phyloP scores from a whole-genome alignment of 495 filamentous ascomycete genomes.

The Monascus purpureus region DNA sequence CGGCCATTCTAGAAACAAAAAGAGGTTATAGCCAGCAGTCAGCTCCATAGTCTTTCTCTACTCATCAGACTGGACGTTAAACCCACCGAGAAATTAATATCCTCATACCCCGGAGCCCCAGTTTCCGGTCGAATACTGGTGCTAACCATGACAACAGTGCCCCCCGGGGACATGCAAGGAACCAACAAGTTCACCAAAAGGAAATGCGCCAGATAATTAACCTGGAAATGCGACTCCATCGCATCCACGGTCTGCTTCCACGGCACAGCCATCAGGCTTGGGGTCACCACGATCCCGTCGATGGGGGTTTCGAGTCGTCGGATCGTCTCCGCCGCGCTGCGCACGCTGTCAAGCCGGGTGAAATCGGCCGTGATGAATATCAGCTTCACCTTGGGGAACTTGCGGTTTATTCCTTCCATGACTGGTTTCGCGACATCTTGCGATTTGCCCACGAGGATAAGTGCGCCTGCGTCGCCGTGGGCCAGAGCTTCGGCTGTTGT shows the following conservation, averaged over 20 bases:
- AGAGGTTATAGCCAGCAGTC: no score
- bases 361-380: slow-evolving; percentile 10
- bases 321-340: slow-evolving; percentile 6
- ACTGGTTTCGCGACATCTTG: slow-evolving; percentile 21
- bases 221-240: slow-evolving; percentile 13
- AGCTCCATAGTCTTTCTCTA: not conserved
- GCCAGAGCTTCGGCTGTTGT: slow-evolving; percentile 10
- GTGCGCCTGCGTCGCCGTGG: slow-evolving; percentile 19
- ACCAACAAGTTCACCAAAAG: slow-evolving; percentile 9
- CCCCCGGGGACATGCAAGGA: slow-evolving; percentile 2
- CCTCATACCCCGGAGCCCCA: slow-evolving; percentile 8
- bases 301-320: slow-evolving; percentile 7
- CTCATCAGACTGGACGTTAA: not conserved
- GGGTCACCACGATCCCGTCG: slow-evolving; percentile 12
- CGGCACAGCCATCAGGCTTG: slow-evolving; percentile 7
- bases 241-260: slow-evolving; percentile 10
- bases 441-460: slow-evolving; percentile 31
- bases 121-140: slow-evolving; percentile 11
- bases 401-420: slow-evolving; percentile 22
- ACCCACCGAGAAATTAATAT: slow-evolving; percentile 11
- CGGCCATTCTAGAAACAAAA: slow-evolving; percentile 6
- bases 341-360: slow-evolving; percentile 6
- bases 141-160: slow-evolving; percentile 9
- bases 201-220: slow-evolving; percentile 13
- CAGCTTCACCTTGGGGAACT: slow-evolving; percentile 8